Conservation (phyloP, 441 rosid species). For the Macaranga tanarius region DNA sequence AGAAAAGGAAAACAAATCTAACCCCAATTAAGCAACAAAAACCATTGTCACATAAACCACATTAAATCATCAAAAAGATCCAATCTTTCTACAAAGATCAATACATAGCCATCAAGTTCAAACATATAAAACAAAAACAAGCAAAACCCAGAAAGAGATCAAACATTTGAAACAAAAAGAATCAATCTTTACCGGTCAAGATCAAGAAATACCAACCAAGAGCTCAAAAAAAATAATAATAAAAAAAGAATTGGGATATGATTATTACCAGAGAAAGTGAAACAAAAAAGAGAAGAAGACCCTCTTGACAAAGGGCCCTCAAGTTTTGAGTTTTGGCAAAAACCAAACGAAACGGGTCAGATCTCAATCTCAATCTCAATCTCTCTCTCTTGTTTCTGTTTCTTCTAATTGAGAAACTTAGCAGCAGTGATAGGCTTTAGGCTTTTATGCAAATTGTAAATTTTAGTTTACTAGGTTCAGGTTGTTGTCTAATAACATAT, state of each 20-base stretch:
- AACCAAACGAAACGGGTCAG: constrained; percentile 23
- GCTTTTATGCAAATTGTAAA: too few species aligned
- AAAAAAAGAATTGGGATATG: background rate
- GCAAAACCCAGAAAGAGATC: background rate
- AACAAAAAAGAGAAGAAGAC: constrained; percentile 21
- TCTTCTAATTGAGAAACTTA: too few species aligned
- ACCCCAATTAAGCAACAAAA: background rate
- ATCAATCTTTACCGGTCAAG: background rate
- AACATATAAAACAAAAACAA: background rate
- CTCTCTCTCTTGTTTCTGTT: constrained; percentile 1
- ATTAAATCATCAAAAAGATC: background rate
- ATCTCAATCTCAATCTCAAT: constrained; percentile 23
- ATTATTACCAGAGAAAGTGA: constrained; percentile 22
- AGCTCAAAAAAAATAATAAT: too few species aligned
- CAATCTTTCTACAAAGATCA: background rate
- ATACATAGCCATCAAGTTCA: background rate
- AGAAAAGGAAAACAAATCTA: background rate
- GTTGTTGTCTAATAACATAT: too few species aligned
- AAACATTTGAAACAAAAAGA: background rate
- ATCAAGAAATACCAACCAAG: constrained; percentile 13
- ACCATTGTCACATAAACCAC: background rate
- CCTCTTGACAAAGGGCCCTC: constrained; percentile 34
- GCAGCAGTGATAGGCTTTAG: too few species aligned
- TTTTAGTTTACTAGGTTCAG: too few species aligned
- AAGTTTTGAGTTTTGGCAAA: constrained; percentile 20